phyloP scores from a whole-genome alignment of 345 rosid genomes.

The Eucalyptus tenuipes region DNA sequence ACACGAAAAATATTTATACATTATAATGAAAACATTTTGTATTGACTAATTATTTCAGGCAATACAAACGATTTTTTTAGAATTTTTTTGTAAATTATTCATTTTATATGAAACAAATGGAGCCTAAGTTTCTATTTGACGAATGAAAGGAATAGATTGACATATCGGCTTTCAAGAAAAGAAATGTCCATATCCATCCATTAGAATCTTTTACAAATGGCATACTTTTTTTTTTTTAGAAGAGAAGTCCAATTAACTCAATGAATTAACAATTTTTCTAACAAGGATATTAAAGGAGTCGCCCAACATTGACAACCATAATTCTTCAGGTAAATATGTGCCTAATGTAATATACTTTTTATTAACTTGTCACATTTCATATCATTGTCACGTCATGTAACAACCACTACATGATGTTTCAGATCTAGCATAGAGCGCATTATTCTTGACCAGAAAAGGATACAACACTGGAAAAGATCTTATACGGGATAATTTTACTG shows the following conservation, averaged over 20 bases:
- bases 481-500: neutral
- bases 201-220: neutral
- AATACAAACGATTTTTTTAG: accelerated
- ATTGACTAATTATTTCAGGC: neutral
- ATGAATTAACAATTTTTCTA: neutral
- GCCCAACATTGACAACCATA: neutral
- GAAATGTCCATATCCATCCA: accelerated
- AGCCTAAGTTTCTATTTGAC: neutral
- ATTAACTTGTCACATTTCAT: neutral
- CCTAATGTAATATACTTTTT: neutral
- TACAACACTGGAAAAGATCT: neutral
- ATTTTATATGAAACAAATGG: neutral
- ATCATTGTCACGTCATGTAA: neutral
- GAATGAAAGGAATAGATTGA: neutral
- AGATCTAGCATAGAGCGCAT: accelerated
- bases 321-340: neutral
- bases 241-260: neutral
- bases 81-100: neutral
- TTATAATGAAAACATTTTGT: too few relatives aligned
- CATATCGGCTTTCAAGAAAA: neutral
- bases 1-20: too few relatives aligned
- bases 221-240: neutral
- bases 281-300: neutral
- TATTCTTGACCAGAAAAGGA: neutral
- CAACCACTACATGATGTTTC: accelerated